Evolutionary conservation across 768 basidiomycete genomes (phyloP).

Genomic region (Phanerochaete carnosa): DNA sequence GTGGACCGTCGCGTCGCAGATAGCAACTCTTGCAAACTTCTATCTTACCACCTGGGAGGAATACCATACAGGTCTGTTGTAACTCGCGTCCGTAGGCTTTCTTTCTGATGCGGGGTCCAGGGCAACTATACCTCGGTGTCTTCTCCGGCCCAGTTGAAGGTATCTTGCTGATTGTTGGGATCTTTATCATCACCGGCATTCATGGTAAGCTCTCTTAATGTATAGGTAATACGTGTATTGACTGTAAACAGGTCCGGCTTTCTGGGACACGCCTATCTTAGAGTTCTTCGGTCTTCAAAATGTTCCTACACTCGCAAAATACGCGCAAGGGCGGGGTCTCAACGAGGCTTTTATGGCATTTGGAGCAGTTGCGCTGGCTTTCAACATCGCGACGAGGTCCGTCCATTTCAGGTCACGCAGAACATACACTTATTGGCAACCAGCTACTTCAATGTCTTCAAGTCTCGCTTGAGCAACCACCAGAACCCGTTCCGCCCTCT

Average conservation of each 20-base stretch:
- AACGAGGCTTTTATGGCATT: conserved; percentile 91
- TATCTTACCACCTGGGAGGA: conserved; percentile 80
- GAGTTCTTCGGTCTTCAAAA: conserved; percentile 54
- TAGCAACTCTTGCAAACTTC: conserved; percentile 64
- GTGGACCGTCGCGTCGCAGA: conserved; percentile 93
- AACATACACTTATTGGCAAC: not conserved
- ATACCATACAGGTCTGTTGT: conserved; percentile 72
- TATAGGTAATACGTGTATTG: not conserved
- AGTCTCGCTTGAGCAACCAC: conserved; percentile 42
- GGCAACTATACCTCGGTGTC: conserved; percentile 85
- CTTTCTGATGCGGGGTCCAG: conserved; percentile 29
- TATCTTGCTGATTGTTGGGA: conserved; percentile 76
- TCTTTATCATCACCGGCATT: conserved; percentile 78
- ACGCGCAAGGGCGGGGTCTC: conserved; percentile 64
- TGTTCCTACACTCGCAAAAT: conserved; percentile 41
- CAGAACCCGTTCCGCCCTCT: conserved; percentile 54
- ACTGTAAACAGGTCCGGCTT: conserved; percentile 54
- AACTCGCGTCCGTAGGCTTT: not conserved
- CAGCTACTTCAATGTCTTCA: conserved; percentile 81
- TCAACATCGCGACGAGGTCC: conserved; percentile 78
- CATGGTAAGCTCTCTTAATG: conserved; percentile 45
- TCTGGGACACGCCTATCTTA: conserved; percentile 77
- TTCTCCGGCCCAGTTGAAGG: conserved; percentile 98
- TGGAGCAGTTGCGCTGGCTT: conserved; percentile 60
- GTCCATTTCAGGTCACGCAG: not conserved